Evolutionary conservation across 177 flowering plant species (phyloP).

Genomic region (Vitis hybrid): DNA sequence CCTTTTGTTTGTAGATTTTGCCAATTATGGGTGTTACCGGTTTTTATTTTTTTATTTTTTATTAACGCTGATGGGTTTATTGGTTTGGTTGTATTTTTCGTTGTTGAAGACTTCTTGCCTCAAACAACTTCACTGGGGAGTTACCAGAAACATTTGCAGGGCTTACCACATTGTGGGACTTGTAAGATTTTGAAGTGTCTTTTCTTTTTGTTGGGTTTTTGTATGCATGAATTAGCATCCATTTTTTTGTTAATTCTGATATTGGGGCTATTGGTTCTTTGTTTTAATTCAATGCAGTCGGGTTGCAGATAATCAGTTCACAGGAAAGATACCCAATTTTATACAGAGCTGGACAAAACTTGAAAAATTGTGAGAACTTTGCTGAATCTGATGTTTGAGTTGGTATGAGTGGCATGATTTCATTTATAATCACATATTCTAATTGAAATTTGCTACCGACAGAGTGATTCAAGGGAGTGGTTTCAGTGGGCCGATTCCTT

Average conservation of each 20-base stretch:
- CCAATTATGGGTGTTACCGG: no score
- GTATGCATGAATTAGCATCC: no score
- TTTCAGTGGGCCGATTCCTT: slow-evolving; percentile 55
- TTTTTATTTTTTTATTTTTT: no score
- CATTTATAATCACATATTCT: background rate
- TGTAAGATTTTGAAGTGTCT: slow-evolving; percentile 30
- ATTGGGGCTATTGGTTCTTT: no score
- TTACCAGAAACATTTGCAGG: slow-evolving; percentile 38
- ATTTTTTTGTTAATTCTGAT: no score
- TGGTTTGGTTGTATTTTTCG: background rate
- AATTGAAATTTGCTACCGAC: slow-evolving; percentile 10
- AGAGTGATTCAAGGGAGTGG: slow-evolving; percentile 56
- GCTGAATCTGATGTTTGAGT: no score
- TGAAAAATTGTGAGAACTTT: slow-evolving; percentile 31
- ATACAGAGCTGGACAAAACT: slow-evolving; percentile 48
- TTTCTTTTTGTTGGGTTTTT: no score
- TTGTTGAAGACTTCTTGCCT: slow-evolving; percentile 38
- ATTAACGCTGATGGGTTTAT: no score
- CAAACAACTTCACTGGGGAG: slow-evolving; percentile 54
- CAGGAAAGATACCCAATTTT: no score
- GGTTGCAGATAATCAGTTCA: no score
- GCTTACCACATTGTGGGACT: slow-evolving; percentile 30
- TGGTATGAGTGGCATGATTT: background rate
- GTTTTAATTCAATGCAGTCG: no score
- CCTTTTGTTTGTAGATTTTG: background rate